Conservation (phyloP, 768 basidiomycete genomes). For the Tubosaeta sp. region DNA sequence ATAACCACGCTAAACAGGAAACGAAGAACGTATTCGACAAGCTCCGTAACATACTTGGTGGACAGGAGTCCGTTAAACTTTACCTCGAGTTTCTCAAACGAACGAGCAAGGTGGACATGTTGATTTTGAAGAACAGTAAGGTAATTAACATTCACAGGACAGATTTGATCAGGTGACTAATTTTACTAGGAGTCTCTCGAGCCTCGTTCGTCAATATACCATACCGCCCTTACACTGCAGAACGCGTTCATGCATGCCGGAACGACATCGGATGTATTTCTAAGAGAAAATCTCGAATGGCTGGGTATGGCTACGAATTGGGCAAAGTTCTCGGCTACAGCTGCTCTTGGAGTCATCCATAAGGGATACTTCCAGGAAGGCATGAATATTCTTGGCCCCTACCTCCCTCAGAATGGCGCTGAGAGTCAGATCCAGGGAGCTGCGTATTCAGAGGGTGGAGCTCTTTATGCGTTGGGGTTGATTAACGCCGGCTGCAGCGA, state of each 20-base stretch:
- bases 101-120: constrained; percentile 89
- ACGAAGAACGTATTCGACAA: constrained; percentile 66
- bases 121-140: constrained; percentile 91
- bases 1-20: constrained; percentile 36
- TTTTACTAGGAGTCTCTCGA: constrained; percentile 75
- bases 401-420: constrained; percentile 75
- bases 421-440: constrained; percentile 76
- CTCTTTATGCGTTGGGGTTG: constrained; percentile 91
- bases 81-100: constrained; percentile 95
- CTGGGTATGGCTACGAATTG: constrained; percentile 92
- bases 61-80: constrained; percentile 87
- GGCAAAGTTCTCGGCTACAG: constrained; percentile 98
- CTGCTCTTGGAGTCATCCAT: constrained; percentile 95
- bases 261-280: constrained; percentile 90
- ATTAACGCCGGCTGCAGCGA: constrained; percentile 91
- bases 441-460: constrained; percentile 92
- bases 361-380: constrained; percentile 95
- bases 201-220: constrained; percentile 93
- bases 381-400: constrained; percentile 87
- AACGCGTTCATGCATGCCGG: constrained; percentile 99
- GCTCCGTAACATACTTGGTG: constrained; percentile 78
- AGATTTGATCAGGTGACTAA: constrained; percentile 2
- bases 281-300: constrained; percentile 97
- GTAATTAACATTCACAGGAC: constrained; percentile 34
- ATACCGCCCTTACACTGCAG: constrained; percentile 92